Evolutionary conservation across 305 asterid species (phyloP), one percentile per base, ranked within the genome.

Genomic region (Petunia hybrid): DNA sequence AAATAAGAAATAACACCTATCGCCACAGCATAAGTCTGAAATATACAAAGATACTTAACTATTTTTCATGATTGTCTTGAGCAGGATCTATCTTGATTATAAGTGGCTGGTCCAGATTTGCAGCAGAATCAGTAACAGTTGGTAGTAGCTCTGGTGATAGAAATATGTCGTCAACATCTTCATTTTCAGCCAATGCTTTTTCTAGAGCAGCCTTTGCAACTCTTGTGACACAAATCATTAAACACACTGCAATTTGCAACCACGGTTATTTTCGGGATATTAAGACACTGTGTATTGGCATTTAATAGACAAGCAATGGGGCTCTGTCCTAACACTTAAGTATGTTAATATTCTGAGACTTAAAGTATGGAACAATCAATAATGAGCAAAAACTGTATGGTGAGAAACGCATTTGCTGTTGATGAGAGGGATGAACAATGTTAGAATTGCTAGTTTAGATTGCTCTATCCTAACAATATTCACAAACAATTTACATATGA

Each of bases 191-290:
- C 88, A 96, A 89, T 2, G 98, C 98, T 80, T 91, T 96, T 2
- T 93, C 98, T 67, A 96, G 82, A 76, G 99, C 97, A 10, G 93
- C 87, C 89, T 92, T 96, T 8, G 99, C 98, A 59, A 96, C 98
- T 87, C 94, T 89, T 1, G 88, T 94, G 64, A 94, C 91, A 51
- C 95, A 91, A 61, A 90, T 82, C 6, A 96, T 83, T 74, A 92
- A 81, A 65, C 89, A 13, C 75, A 84, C 98, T 96, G 94, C 90
- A 87, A 81, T 76, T 16, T 3, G n/a, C 63, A 73, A 51, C 45
- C 78, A 73, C 51, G n/a, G 36, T 51, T 39, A 41, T 14, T 41
- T 80, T 40, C 80, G 67, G 48, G n/a, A 81, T 46, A 43, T 56
- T n/a, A 35, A 41, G 36, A 63, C 16, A 22, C 5, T 53, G 6